Evolutionary conservation across 768 basidiomycete genomes (phyloP).

Genomic region (Candolleomyces efflorescens): DNA sequence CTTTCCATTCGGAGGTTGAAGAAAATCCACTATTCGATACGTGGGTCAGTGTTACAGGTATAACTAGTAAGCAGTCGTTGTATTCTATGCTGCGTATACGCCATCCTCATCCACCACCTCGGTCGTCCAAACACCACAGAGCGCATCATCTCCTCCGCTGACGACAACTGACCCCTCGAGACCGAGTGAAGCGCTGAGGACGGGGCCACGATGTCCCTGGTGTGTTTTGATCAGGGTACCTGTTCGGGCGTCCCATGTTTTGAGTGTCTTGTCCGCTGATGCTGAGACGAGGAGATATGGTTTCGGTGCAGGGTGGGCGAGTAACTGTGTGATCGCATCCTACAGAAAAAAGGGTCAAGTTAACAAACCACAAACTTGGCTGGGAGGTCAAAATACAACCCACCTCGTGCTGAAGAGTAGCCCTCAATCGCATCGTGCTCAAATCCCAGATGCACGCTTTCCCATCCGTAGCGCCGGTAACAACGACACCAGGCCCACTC

Average conservation of each 20-base stretch:
- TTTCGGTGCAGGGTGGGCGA: conserved; percentile 71
- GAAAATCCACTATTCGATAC: too few species aligned
- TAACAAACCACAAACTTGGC: not conserved
- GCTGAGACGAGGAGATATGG: conserved; percentile 77
- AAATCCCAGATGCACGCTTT: conserved; percentile 96
- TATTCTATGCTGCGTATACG: not conserved
- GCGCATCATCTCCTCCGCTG: conserved; percentile 88
- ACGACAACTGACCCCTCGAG: conserved; percentile 69
- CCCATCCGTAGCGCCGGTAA: conserved; percentile 90
- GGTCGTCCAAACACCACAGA: conserved; percentile 79
- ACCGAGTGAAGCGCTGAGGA: conserved; percentile 74
- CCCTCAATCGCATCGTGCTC: conserved; percentile 75
- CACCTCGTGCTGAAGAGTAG: conserved; percentile 81
- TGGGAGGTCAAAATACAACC: conserved; percentile 18
- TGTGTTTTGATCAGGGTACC: conserved; percentile 76
- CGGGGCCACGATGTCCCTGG: conserved; percentile 74
- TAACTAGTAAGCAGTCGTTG: too few species aligned
- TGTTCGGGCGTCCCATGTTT: conserved; percentile 91
- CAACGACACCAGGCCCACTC: conserved; percentile 56
- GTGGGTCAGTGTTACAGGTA: too few species aligned
- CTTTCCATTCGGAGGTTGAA: too few species aligned
- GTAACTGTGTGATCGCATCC: conserved; percentile 85
- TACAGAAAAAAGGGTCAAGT: conserved; percentile 26
- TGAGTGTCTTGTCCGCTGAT: conserved; percentile 82
- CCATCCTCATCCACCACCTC: conserved; percentile 38